Evolutionary conservation across 1,284 basidiomycete species (phyloP).

Genomic region (Vanrija sp.): DNA sequence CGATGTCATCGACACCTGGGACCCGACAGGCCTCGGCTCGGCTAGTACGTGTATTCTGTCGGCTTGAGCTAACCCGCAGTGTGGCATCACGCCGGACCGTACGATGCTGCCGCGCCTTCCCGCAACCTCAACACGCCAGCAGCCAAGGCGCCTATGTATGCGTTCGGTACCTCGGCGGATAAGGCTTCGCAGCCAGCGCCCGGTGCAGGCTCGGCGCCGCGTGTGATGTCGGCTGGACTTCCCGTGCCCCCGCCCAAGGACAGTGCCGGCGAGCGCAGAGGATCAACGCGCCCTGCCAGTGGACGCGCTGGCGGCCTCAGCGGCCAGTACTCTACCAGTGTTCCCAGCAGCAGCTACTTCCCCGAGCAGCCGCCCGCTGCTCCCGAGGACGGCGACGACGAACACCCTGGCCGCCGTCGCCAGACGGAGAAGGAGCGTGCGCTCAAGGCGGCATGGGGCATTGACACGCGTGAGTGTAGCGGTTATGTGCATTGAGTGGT

Average conservation of each 20-base stretch:
- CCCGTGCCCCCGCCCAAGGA: slow-evolving; percentile 9
- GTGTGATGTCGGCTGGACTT: background rate
- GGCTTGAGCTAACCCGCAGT: slow-evolving; percentile 23
- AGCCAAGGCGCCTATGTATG: slow-evolving; percentile 45
- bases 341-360: slow-evolving; percentile 47
- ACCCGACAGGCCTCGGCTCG: slow-evolving; percentile 47
- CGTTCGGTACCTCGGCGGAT: slow-evolving; percentile 26
- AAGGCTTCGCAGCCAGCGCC: background rate
- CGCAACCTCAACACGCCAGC: slow-evolving; percentile 40
- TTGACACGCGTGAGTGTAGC: slow-evolving; percentile 43
- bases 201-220: background rate
- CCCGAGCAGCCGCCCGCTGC: slow-evolving; percentile 19
- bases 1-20: slow-evolving; percentile 50
- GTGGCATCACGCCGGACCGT: slow-evolving; percentile 50
- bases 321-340: slow-evolving; percentile 46
- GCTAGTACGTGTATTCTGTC: slow-evolving; percentile 33
- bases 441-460: slow-evolving; percentile 49
- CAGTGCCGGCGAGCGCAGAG: background rate
- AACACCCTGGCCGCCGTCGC: slow-evolving; percentile 31
- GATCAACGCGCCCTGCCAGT: slow-evolving; percentile 1
- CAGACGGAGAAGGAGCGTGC: slow-evolving; percentile 44
- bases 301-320: slow-evolving; percentile 30
- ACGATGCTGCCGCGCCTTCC: slow-evolving; percentile 49
- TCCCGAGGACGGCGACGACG: slow-evolving; percentile 28
- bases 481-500: background rate